These are phyloP conservation scores for Danielia oregonensis DNA, from an alignment of 805 yeast species.

Conservation along the genomic window DNA sequence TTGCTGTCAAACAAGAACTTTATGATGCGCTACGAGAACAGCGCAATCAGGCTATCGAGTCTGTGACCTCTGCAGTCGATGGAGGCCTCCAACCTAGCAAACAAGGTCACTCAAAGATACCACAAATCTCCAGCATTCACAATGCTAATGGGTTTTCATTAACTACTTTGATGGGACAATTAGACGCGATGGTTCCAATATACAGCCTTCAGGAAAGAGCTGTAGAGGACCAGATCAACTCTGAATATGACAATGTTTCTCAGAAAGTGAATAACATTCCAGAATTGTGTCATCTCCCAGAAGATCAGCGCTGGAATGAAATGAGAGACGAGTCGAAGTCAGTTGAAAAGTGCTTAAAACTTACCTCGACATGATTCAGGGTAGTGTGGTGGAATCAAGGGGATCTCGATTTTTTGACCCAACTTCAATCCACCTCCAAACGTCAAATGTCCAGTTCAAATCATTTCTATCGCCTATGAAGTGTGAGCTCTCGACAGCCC, in stretches of 20 bases:
- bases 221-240: no score
- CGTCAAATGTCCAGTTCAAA: conserved; percentile 85
- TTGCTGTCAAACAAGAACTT: neutral
- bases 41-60: neutral
- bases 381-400: no score
- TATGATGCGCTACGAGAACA: neutral
- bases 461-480: conserved; percentile 72
- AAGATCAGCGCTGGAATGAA: no score
- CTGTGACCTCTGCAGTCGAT: neutral
- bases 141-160: no score
- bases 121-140: no score
- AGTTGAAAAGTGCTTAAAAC: neutral
- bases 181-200: no score
- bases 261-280: no score
- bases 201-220: no score
- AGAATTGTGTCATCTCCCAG: no score
- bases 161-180: no score
- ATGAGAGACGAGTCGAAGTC: neutral
- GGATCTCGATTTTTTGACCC: neutral
- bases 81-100: neutral
- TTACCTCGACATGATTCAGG: neutral
- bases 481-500: conserved; percentile 61
- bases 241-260: no score
- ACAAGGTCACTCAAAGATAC: no score
- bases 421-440: conserved; percentile 63